Base-by-base conservation (phyloP, 1,284 basidiomycete species). In the Malassezia caprae region DNA sequence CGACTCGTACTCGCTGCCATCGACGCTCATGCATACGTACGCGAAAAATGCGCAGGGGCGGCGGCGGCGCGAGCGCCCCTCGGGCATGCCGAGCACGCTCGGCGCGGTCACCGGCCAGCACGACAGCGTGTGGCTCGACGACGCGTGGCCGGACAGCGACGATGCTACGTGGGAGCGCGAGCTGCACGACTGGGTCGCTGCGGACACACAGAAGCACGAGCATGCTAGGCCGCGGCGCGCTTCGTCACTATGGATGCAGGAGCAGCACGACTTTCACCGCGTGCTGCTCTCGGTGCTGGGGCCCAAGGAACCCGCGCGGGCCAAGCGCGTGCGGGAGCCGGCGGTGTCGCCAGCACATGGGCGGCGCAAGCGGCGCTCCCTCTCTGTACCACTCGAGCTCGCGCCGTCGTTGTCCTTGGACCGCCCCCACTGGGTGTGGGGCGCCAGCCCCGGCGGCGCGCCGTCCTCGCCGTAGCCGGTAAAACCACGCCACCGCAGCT, bases 71-170 rank as follows among this genome's bases (percentile, higher is more conserved):
- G 26, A 31, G 23, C 59, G 47, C 17, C 45, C 54, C 1, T 46
- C 60, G 27, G 48, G 34, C 19, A 51, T 58, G 12, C 48, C 53
- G 8, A 13, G n/a, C 8, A 45, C 27, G 5, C 53, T 48, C 12
- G 46, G 51, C 23, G 32, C 23, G 13, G 39, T 35, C 19, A 48
- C 27, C 19, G 4, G 30, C 13, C 17, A 24, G 15, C 24, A 32
- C 2, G 44, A 31, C 45, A 37, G 32, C 10, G 49, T 66, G 63
- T 70, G 72, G 72, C 58, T 71, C 68, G 3, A 63, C 58, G 54
- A 46, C 11, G 46, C 39, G 8, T 7, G 19, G 13, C 10, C 13
- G 10, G 39, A 28, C 13, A 24, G 32, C 28, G 39, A 34, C 10
- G 51, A 52, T 17, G 35, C 27, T 7, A 45, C 17, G 32, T 48